Evolutionary conservation across 2,329 filamentous ascomycete species (phyloP).

Genomic region (Hypoxylon sp.): DNA sequence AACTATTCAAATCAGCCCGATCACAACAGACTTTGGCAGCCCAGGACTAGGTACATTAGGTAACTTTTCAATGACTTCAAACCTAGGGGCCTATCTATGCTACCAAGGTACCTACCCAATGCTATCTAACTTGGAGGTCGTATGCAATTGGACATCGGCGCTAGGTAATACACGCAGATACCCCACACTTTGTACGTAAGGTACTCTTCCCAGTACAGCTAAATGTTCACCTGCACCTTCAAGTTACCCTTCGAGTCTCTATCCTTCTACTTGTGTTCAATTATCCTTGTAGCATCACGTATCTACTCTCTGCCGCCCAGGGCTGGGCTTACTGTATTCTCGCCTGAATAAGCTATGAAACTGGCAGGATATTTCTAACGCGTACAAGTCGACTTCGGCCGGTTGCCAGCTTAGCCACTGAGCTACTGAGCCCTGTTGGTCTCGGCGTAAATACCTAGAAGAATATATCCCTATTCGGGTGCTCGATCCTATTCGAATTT

Average conservation of each 20-base stretch:
- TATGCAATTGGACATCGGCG: too few species aligned
- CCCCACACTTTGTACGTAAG: too few species aligned
- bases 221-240: conserved; percentile 12
- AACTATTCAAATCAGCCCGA: background rate
- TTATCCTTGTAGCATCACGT: background rate
- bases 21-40: background rate
- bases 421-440: conserved; percentile 9
- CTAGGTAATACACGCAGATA: background rate
- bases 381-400: conserved; percentile 1
- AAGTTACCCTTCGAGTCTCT: background rate
- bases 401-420: conserved; percentile 30
- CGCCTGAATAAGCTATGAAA: conserved; percentile 9
- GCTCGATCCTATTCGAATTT: background rate
- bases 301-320: background rate
- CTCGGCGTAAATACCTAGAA: background rate
- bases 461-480: background rate
- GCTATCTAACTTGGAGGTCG: too few species aligned
- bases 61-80: too few species aligned
- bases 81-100: too few species aligned
- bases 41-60: too few species aligned
- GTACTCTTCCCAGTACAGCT: background rate
- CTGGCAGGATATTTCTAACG: background rate
- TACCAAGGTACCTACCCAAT: too few species aligned
- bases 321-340: background rate
- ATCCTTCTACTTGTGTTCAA: background rate